Evolutionary conservation across 768 basidiomycete genomes (phyloP), one percentile per base, ranked within the genome.

Genomic region (Mycena olivaceomarginata): DNA sequence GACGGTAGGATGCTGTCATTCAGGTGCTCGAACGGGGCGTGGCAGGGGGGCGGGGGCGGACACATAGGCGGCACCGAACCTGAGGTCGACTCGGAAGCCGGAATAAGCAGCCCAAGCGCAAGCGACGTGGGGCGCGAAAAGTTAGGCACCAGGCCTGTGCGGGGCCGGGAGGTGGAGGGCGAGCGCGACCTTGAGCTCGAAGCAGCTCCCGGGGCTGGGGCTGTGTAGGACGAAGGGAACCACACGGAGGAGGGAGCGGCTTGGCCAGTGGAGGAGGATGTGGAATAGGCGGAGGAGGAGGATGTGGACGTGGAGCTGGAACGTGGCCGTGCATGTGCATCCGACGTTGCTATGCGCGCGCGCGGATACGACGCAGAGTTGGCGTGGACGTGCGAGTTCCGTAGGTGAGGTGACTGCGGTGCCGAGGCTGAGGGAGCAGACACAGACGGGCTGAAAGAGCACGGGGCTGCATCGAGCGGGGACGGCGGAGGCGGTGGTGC

Each of bases 91-190:
- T 25, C 25, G 25, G 25, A 25, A 25, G 25, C 1, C 25, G 25
- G 25, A 25, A 25, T 25, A 25, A 25, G 51, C 51, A n/a, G 51
- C 18, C 20, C 11, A 12, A 64, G 43, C 2, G 63, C 56, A 25
- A 46, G 43, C 41, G 69, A 70, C 8, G 69, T 70, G 41, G 69
- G 69, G 9, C 69, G 69, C 8, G 57, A 70, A 43, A 70, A 70
- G 69, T 70, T 70, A 1, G 57, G 69, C 5, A 70, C 60, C 0
- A 2, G n/a, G 25, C 7, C 45, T 2, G 31, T 12, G 31, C 31
- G n/a, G n/a, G 20, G 63, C 4, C 12, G 15, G 62, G 62, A 7
- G 20, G 62, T 2, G 40, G 40, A 12, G 13, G 25, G 13, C 25
- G 59, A 60, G 25, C 37, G 16, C 22, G 25, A 13, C 3, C 31